Evolutionary conservation across 441 rosid species (phyloP).

Genomic region (Omphalea diandra): DNA sequence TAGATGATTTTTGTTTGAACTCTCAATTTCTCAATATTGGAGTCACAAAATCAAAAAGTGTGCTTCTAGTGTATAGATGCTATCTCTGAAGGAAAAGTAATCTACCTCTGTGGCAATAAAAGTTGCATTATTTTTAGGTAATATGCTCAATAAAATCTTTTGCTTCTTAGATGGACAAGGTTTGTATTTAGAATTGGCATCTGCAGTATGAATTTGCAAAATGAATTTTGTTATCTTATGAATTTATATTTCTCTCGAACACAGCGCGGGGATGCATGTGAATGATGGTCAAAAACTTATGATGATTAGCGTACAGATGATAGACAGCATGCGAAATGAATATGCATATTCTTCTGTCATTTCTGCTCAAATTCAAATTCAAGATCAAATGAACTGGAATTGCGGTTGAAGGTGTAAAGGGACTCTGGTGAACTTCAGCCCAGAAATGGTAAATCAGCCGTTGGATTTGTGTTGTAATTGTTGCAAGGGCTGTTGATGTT

Average conservation of each 20-base stretch:
- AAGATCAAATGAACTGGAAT: background rate
- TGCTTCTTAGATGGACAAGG: background rate
- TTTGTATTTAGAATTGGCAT: background rate
- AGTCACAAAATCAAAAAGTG: background rate
- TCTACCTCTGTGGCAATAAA: background rate
- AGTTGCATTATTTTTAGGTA: conserved; percentile 3
- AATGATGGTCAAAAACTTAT: conserved; percentile 28
- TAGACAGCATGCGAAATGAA: too few relatives aligned
- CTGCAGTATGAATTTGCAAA: conserved; percentile 7
- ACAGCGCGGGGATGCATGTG: conserved; percentile 48
- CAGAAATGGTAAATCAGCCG: conserved; percentile 4
- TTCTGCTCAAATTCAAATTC: background rate
- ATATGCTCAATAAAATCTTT: background rate
- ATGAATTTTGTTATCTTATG: conserved; percentile 14
- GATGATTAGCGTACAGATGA: conserved; percentile 28
- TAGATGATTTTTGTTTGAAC: background rate
- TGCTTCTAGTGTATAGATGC: background rate
- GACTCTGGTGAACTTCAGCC: conserved; percentile 8
- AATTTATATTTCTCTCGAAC: conserved; percentile 21
- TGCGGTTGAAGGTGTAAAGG: background rate
- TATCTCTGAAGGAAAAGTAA: background rate
- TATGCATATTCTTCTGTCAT: conserved; percentile 1
- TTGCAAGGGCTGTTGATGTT: background rate
- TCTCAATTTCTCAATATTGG: background rate
- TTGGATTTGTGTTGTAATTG: conserved; percentile 1